A percentile compares a stretch with the other conserved stretches of the same genome.
These are phyloP conservation scores for Pseudevernia furfuracea DNA, from an alignment of 495 filamentous ascomycete species.

Conservation along the genomic window DNA sequence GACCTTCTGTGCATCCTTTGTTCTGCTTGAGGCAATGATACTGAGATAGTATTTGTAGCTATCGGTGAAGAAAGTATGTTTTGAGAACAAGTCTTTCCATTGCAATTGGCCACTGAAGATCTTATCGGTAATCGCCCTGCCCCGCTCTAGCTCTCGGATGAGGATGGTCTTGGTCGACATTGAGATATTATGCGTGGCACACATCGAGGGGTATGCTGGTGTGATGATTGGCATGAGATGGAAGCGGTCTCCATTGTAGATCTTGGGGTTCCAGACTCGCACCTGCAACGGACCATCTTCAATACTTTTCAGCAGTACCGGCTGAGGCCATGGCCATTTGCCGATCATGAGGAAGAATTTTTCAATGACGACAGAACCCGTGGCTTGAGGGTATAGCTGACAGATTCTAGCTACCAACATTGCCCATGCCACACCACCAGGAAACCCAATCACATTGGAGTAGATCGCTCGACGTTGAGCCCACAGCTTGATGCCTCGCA, in stretches of 20 bases:
- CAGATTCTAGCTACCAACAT: slow-evolving; percentile 94
- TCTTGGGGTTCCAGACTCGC: slow-evolving; percentile 88
- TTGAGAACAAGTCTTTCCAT: slow-evolving; percentile 83
- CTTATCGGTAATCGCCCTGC: slow-evolving; percentile 66
- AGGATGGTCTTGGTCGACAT: slow-evolving; percentile 78
- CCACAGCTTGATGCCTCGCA: slow-evolving; percentile 93
- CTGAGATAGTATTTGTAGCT: slow-evolving; percentile 93
- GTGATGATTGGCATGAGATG: slow-evolving; percentile 98
- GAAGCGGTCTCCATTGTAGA: slow-evolving; percentile 70
- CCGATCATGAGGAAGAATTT: slow-evolving; percentile 93
- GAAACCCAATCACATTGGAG: slow-evolving; percentile 90
- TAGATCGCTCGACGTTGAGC: slow-evolving; percentile 91
- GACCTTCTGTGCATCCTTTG: slow-evolving; percentile 71
- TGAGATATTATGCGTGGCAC: slow-evolving; percentile 88
- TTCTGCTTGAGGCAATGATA: slow-evolving; percentile 76
- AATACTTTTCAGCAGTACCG: slow-evolving; percentile 80
- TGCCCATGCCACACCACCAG: slow-evolving; percentile 94
- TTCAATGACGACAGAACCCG: slow-evolving; percentile 70
- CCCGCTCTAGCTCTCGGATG: slow-evolving; percentile 71
- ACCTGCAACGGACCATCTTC: slow-evolving; percentile 74
- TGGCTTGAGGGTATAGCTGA: slow-evolving; percentile 92
- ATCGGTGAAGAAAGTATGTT: slow-evolving; percentile 84
- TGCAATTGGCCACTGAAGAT: slow-evolving; percentile 64
- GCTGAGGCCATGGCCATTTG: slow-evolving; percentile 89
- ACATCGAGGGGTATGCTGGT: slow-evolving; percentile 93